Conservation (phyloP, 2,329 filamentous ascomycete genomes). For the Trichophyton verrucosum region DNA sequence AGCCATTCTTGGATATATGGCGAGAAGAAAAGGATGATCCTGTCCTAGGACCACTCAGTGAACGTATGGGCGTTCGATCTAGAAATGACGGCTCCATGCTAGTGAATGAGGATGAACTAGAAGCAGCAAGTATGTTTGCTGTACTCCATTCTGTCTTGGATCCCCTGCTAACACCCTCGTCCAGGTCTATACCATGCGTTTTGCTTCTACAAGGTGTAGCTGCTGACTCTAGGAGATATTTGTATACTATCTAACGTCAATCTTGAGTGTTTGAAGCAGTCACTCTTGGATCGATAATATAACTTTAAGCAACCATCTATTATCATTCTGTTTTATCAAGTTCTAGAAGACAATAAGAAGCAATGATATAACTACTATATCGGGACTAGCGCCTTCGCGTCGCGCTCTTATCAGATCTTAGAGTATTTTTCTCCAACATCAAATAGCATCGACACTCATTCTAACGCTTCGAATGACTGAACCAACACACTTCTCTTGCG, state of each 20-base stretch:
- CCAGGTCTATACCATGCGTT: constrained; percentile 76
- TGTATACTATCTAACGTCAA: neutral
- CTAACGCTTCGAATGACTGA: neutral
- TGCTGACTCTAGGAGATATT: neutral
- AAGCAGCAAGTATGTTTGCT: constrained; percentile 54
- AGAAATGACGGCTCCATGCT: constrained; percentile 52
- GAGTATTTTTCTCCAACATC: neutral
- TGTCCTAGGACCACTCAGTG: constrained; percentile 69
- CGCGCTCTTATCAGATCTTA: constrained; percentile 4
- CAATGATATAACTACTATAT: neutral
- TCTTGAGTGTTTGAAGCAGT: no score
- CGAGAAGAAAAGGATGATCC: constrained; percentile 76
- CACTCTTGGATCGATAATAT: neutral
- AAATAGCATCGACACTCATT: neutral
- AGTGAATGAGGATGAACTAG: constrained; percentile 77
- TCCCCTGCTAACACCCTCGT: neutral
- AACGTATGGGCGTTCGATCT: constrained; percentile 87
- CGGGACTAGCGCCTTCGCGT: constrained; percentile 2
- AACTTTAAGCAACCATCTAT: neutral
- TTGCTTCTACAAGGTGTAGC: constrained; percentile 86
- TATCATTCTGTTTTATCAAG: no score
- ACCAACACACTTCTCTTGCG: neutral
- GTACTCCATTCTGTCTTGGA: neutral
- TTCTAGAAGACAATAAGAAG: neutral
- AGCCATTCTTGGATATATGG: constrained; percentile 84